phyloP scores from a whole-genome alignment of 192 early-diverging fungal species.

The Obelidium mucronatum region DNA sequence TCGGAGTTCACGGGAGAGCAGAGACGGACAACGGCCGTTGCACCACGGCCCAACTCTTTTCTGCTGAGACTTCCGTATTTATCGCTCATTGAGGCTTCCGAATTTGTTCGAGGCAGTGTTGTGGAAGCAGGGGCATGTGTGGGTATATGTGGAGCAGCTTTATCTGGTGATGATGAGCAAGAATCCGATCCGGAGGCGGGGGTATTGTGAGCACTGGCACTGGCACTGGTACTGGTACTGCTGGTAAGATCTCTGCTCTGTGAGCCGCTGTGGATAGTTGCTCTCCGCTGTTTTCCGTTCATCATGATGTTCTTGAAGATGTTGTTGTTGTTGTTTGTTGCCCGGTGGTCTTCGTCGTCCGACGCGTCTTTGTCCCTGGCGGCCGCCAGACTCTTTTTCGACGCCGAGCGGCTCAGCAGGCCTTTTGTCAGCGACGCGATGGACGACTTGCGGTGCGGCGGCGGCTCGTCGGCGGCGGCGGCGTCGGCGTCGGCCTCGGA shows the following conservation, averaged over 20 bases:
- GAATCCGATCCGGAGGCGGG: neutral
- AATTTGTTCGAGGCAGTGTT: constrained; percentile 22
- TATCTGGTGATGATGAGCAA: neutral
- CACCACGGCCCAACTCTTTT: constrained; percentile 82
- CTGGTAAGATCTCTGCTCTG: too few species aligned
- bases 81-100: constrained; percentile 61
- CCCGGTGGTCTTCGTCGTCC: constrained; percentile 2
- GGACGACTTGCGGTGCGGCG: constrained; percentile 22
- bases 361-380: neutral
- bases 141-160: neutral
- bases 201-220: neutral
- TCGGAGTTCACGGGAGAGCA: constrained; percentile 68
- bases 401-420: neutral
- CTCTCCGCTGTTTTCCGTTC: constrained; percentile 7
- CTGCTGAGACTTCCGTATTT: constrained; percentile 86
- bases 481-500: constrained; percentile 30
- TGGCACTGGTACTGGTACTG: too few species aligned
- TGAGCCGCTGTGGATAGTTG: neutral
- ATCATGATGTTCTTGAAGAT: constrained; percentile 51
- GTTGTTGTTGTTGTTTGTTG: constrained; percentile 2
- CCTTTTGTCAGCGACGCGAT: constrained; percentile 1
- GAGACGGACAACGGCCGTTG: constrained; percentile 90
- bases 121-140: neutral
- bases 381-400: neutral
- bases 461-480: too few species aligned